Percentiles rank a stretch among this genome's conserved stretches.
phyloP scores from a whole-genome alignment of 2,329 filamentous ascomycete species.

The Metarhizium album region DNA sequence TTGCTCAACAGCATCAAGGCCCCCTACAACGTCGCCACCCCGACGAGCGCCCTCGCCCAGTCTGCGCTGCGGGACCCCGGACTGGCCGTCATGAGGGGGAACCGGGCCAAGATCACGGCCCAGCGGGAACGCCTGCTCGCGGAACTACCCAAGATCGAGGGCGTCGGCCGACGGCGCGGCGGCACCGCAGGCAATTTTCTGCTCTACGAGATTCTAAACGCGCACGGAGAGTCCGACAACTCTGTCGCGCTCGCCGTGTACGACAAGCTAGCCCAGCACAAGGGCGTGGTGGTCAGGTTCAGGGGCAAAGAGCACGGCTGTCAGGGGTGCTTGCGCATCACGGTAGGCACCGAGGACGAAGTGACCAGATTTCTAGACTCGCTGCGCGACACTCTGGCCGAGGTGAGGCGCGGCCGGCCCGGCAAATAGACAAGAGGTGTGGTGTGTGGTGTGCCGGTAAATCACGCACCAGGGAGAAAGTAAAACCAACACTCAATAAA shows the following conservation, averaged over 20 bases:
- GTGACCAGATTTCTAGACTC: conserved; percentile 68
- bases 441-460: too few relatives aligned
- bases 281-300: conserved; percentile 87
- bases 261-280: conserved; percentile 70
- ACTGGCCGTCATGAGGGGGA: conserved; percentile 59
- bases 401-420: conserved; percentile 25
- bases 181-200: conserved; percentile 81
- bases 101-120: conserved; percentile 57
- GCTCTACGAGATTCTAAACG: conserved; percentile 76
- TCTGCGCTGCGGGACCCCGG: conserved; percentile 60
- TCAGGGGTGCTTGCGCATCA: conserved; percentile 78
- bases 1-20: conserved; percentile 90
- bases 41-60: conserved; percentile 70
- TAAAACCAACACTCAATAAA: neutral
- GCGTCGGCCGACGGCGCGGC: conserved; percentile 71
- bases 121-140: conserved; percentile 68
- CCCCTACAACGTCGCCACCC: conserved; percentile 88
- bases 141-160: conserved; percentile 64
- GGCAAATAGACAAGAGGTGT: neutral
- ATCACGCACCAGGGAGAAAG: too few relatives aligned
- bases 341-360: conserved; percentile 81
- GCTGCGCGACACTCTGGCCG: conserved; percentile 39
- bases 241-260: conserved; percentile 69
- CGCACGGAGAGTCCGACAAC: conserved; percentile 66
- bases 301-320: conserved; percentile 88